Conservation (phyloP, 495 filamentous ascomycete genomes). For the Lophiotrema nucula region DNA sequence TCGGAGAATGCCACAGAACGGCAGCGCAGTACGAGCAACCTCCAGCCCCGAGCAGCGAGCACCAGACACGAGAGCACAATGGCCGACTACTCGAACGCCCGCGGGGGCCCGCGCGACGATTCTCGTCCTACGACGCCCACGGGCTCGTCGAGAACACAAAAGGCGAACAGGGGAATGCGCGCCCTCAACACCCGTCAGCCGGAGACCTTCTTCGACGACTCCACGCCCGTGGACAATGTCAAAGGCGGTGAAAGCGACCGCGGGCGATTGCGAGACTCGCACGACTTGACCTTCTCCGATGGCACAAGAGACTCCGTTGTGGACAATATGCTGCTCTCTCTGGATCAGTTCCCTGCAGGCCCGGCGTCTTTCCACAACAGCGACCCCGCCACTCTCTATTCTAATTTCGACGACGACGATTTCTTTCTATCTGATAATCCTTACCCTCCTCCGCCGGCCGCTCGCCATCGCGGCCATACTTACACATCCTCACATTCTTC, state of each 20-base stretch:
- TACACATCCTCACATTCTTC: conserved; percentile 71
- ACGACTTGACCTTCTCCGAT: conserved; percentile 80
- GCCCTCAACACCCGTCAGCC: conserved; percentile 26
- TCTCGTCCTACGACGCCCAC: conserved; percentile 28
- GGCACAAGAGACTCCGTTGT: conserved; percentile 82
- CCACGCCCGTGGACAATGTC: conserved; percentile 32
- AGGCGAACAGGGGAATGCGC: conserved; percentile 19
- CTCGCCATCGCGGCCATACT: conserved; percentile 55
- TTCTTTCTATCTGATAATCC: conserved; percentile 31
- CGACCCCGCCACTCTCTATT: conserved; percentile 22
- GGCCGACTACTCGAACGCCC: conserved; percentile 16
- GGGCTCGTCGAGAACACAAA: conserved; percentile 11
- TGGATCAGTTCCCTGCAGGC: conserved; percentile 30
- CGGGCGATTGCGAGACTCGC: conserved; percentile 63
- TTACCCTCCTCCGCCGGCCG: conserved; percentile 17
- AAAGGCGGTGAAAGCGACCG: conserved; percentile 9
- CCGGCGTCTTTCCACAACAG: conserved; percentile 7
- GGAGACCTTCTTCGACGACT: conserved; percentile 38
- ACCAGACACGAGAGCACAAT: conserved; percentile 8
- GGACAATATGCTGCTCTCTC: conserved; percentile 38
- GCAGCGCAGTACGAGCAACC: background rate
- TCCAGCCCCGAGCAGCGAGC: conserved; percentile 11
- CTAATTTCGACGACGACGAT: conserved; percentile 28
- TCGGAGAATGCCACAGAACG: conserved; percentile 17
- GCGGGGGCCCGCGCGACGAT: conserved; percentile 8